Evolutionary conservation across 2,329 filamentous ascomycete genomes (phyloP).

Genomic region (Ophiosphaerella herpotricha): DNA sequence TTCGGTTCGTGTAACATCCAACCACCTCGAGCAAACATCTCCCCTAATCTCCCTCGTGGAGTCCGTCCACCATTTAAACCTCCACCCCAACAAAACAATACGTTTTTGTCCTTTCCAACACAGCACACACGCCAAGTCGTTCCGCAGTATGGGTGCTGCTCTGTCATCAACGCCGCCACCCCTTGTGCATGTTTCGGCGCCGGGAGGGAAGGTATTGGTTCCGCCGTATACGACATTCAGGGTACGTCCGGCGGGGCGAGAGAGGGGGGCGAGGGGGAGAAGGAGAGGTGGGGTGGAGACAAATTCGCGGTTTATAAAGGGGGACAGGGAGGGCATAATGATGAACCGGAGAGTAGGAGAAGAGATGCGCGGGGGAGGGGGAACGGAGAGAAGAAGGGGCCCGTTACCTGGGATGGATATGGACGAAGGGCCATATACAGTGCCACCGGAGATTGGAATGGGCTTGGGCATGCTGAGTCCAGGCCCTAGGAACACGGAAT

Average conservation of each 20-base stretch:
- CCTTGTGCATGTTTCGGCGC: slow-evolving; percentile 27
- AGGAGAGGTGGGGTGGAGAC: background rate
- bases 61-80: background rate
- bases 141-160: slow-evolving; percentile 24
- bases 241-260: background rate
- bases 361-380: too few relatives aligned
- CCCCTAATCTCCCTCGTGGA: background rate
- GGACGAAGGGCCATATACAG: background rate
- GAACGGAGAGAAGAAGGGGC: background rate
- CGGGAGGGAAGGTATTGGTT: slow-evolving; percentile 23
- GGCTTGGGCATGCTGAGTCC: background rate
- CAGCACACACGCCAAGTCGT: background rate
- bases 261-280: background rate
- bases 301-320: background rate
- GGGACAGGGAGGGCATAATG: background rate
- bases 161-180: slow-evolving; percentile 24
- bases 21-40: background rate
- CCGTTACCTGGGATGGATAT: too few relatives aligned
- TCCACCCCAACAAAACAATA: background rate
- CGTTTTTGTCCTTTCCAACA: background rate
- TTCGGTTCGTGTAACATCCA: background rate
- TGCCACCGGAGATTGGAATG: background rate
- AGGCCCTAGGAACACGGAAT: too few relatives aligned
- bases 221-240: slow-evolving; percentile 9
- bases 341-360: background rate